These are phyloP conservation scores for Neurospora sublineolata DNA, from an alignment of 495 filamentous ascomycete genomes.

Conservation along the genomic window DNA sequence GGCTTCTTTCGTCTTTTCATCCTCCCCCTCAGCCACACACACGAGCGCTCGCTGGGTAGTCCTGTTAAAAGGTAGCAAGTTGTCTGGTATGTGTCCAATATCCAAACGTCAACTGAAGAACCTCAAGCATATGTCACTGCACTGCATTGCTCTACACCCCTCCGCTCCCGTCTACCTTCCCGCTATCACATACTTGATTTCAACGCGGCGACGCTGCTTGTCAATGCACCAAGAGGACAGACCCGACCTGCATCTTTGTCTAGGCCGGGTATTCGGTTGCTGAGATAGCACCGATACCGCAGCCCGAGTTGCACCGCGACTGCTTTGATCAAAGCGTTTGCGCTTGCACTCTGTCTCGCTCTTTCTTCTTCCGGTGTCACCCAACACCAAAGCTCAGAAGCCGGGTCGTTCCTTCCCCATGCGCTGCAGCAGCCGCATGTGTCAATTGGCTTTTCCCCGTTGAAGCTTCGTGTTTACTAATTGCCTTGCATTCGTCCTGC, in stretches of 20 bases:
- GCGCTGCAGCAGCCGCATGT: conserved; percentile 3
- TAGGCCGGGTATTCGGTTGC: too few species aligned
- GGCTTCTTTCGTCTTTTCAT: background rate
- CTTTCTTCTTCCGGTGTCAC: background rate
- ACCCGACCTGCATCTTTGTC: background rate
- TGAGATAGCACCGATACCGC: background rate
- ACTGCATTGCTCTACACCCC: background rate
- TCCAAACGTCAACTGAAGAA: background rate
- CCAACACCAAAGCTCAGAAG: background rate
- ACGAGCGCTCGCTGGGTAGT: background rate
- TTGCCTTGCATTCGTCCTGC: conserved; percentile 12
- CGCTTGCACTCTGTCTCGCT: background rate
- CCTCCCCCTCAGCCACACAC: background rate
- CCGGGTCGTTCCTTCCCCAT: background rate
- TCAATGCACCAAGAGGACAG: background rate
- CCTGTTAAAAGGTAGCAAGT: background rate
- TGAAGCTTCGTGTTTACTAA: conserved; percentile 10
- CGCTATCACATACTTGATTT: background rate
- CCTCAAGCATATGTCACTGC: background rate
- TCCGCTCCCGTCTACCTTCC: background rate
- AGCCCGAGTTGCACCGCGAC: background rate
- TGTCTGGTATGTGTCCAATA: background rate
- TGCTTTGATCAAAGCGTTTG: background rate
- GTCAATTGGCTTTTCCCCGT: conserved; percentile 12
- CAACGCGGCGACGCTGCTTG: background rate